Evolutionary conservation across 768 basidiomycete species (phyloP).

Genomic region (Guyanaporus albipodus): DNA sequence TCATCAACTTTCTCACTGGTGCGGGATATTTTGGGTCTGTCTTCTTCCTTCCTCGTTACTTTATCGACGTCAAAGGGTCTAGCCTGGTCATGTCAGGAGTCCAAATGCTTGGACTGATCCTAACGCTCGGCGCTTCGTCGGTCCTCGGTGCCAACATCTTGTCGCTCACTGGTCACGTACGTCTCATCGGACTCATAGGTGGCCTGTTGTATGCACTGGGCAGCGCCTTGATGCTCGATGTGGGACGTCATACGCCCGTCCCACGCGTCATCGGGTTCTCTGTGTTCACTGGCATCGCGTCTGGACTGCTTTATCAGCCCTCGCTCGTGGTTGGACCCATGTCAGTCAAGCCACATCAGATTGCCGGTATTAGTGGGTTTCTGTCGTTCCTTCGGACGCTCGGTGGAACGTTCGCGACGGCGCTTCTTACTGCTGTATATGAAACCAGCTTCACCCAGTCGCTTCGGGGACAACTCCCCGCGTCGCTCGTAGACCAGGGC

Average conservation of each 20-base stretch:
- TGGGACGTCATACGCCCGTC: slow-evolving; percentile 29
- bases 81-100: slow-evolving; percentile 31
- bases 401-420: slow-evolving; percentile 34
- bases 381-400: slow-evolving; percentile 33
- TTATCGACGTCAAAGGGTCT: slow-evolving; percentile 35
- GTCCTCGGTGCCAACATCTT: slow-evolving; percentile 35
- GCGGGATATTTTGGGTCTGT: slow-evolving; percentile 37
- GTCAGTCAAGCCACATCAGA: slow-evolving; percentile 32
- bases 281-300: slow-evolving; percentile 28
- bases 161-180: slow-evolving; percentile 29
- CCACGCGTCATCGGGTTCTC: slow-evolving; percentile 30
- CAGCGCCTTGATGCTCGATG: slow-evolving; percentile 31
- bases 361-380: slow-evolving; percentile 36
- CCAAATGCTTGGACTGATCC: slow-evolving; percentile 35
- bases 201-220: slow-evolving; percentile 33
- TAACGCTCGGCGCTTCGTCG: slow-evolving; percentile 32
- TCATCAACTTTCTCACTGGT: slow-evolving; percentile 37
- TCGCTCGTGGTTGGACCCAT: slow-evolving; percentile 35
- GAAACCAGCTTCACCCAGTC: slow-evolving; percentile 32
- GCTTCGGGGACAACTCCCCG: slow-evolving; percentile 26
- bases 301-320: slow-evolving; percentile 34
- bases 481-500: slow-evolving; percentile 29
- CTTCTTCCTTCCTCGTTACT: slow-evolving; percentile 38
- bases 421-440: slow-evolving; percentile 33
- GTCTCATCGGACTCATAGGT: slow-evolving; percentile 29